Percentiles rank a stretch among this genome's conserved stretches.
These are phyloP conservation scores for Teratosphaeria destructans DNA, from an alignment of 2,329 filamentous ascomycete genomes.

Conservation along the genomic window DNA sequence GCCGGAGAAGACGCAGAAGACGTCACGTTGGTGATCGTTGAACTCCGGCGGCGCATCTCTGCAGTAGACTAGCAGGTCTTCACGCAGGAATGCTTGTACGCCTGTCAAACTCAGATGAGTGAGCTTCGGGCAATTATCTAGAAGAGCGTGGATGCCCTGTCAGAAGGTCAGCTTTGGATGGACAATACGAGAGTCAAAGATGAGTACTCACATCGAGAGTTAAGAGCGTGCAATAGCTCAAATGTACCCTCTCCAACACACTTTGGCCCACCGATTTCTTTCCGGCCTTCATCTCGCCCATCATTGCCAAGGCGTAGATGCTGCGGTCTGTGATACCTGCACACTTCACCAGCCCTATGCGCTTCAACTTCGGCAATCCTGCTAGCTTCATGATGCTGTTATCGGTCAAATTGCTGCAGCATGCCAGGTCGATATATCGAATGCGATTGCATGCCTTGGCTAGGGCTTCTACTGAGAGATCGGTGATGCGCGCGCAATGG, in stretches of 20 bases:
- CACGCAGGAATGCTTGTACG: conserved; percentile 77
- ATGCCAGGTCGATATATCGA: conserved; percentile 95
- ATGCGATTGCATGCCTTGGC: conserved; percentile 85
- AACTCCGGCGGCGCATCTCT: conserved; percentile 85
- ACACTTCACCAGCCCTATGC: conserved; percentile 93
- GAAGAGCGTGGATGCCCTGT: conserved; percentile 77
- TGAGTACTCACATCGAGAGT: conserved; percentile 59
- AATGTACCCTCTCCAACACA: conserved; percentile 79
- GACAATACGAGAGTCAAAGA: not conserved
- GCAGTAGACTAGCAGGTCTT: conserved; percentile 77
- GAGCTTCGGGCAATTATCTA: conserved; percentile 83
- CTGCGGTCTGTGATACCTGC: conserved; percentile 80
- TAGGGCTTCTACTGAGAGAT: conserved; percentile 73
- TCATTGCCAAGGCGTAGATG: conserved; percentile 64
- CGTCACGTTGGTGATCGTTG: conserved; percentile 84
- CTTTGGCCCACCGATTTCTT: conserved; percentile 44
- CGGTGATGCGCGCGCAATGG: conserved; percentile 85
- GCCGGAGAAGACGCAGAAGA: conserved; percentile 96
- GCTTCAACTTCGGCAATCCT: conserved; percentile 79
- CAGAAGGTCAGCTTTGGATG: conserved; percentile 20
- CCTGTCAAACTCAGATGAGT: conserved; percentile 93
- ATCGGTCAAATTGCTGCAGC: conserved; percentile 82
- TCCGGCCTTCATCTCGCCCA: conserved; percentile 32
- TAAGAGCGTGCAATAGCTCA: conserved; percentile 86
- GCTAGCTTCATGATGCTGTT: conserved; percentile 75